Conservation (phyloP, 305 asterid genomes). For the Solanum aculeatissimum region DNA sequence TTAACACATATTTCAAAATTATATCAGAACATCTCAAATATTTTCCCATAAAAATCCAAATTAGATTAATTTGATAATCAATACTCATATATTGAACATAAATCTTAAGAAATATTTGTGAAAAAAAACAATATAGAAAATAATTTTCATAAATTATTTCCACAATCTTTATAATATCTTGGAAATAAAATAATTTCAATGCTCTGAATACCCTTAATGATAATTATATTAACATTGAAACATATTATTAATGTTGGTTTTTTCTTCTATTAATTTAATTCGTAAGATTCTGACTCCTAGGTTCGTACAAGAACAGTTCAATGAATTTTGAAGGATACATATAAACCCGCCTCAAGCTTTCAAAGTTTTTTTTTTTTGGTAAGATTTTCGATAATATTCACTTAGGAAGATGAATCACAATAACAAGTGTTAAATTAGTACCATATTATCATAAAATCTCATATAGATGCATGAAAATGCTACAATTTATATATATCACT, state of each 20-base stretch:
- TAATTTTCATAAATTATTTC: neutral
- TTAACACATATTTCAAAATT: neutral
- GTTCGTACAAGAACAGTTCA: neutral
- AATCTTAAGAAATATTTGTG: neutral
- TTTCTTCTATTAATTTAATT: too few relatives aligned
- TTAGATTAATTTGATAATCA: neutral
- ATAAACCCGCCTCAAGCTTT: neutral
- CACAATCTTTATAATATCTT: neutral
- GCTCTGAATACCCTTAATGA: neutral
- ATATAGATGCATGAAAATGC: too few relatives aligned
- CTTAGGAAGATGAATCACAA: too few relatives aligned
- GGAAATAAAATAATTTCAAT: neutral
- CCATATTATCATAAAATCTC: too few relatives aligned
- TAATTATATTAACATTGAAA: neutral
- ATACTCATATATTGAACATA: neutral
- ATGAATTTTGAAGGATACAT: neutral
- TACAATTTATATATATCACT: too few relatives aligned
- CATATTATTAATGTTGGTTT: neutral
- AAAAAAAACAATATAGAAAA: neutral
- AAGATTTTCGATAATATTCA: too few relatives aligned
- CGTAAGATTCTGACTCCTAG: accelerated
- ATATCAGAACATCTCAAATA: neutral
- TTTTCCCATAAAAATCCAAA: neutral
- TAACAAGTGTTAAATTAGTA: too few relatives aligned
- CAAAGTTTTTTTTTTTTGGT: too few relatives aligned